phyloP scores from a whole-genome alignment of 352 stramenopile genomes.

The Pythium periplocum region DNA sequence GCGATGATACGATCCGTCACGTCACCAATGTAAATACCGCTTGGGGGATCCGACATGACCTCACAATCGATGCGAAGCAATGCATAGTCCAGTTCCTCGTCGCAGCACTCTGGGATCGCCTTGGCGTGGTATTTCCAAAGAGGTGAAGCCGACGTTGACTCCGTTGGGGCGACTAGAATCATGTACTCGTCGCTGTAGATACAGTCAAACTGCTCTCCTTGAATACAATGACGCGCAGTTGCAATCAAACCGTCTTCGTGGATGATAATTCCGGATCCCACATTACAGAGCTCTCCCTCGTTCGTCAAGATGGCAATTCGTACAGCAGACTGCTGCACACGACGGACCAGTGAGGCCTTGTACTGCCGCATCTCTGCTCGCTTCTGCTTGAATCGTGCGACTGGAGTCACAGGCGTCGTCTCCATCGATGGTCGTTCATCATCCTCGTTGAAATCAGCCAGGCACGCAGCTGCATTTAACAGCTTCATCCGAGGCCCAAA shows the following conservation, averaged over 20 bases:
- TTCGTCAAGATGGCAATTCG: slow-evolving; percentile 82
- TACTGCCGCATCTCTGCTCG: slow-evolving; percentile 84
- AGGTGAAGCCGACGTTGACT: slow-evolving; percentile 71
- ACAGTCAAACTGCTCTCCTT: slow-evolving; percentile 84
- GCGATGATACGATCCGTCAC: slow-evolving; percentile 85
- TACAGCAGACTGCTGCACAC: slow-evolving; percentile 81
- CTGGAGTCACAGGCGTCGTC: slow-evolving; percentile 54
- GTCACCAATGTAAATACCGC: slow-evolving; percentile 85
- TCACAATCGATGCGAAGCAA: slow-evolving; percentile 80
- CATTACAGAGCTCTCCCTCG: slow-evolving; percentile 82
- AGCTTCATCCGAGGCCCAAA: slow-evolving; percentile 84
- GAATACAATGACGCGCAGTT: slow-evolving; percentile 72
- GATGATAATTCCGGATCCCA: slow-evolving; percentile 83
- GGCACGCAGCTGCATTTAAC: slow-evolving; percentile 72
- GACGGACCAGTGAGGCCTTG: slow-evolving; percentile 73
- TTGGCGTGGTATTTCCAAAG: slow-evolving; percentile 84
- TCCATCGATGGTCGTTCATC: slow-evolving; percentile 64
- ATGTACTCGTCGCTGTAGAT: slow-evolving; percentile 87
- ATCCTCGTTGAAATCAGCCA: slow-evolving; percentile 83
- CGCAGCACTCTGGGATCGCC: slow-evolving; percentile 76
- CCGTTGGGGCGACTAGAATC: slow-evolving; percentile 78
- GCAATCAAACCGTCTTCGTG: slow-evolving; percentile 76
- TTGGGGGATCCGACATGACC: slow-evolving; percentile 79
- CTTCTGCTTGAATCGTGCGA: slow-evolving; percentile 78
- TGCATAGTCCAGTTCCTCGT: slow-evolving; percentile 82